Conservation (phyloP, 805 yeast species). For the Lachancea waltii region DNA sequence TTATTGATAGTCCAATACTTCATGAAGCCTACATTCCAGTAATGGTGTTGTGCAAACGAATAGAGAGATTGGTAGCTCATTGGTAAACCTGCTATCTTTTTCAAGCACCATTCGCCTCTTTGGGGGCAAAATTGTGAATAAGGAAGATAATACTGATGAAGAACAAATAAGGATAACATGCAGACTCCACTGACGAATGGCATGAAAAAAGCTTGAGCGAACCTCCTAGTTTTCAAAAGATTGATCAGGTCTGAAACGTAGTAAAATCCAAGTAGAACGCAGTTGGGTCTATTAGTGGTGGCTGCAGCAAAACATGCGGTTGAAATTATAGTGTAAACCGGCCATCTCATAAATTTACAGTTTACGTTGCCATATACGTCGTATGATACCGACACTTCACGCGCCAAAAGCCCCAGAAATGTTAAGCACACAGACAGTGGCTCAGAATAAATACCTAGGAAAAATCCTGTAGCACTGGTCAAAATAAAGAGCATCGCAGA, state of each 20-base stretch:
- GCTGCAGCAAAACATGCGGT: constrained; percentile 45
- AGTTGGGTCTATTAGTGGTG: constrained; percentile 66
- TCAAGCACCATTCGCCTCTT: constrained; percentile 73
- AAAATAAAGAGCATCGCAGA: constrained; percentile 45
- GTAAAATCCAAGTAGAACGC: constrained; percentile 62
- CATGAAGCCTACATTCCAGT: constrained; percentile 83
- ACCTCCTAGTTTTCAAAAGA: constrained; percentile 14
- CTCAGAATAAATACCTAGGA: constrained; percentile 72
- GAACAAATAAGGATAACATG: constrained; percentile 41
- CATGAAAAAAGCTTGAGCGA: constrained; percentile 18
- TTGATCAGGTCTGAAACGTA: constrained; percentile 51
- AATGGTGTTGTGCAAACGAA: constrained; percentile 63
- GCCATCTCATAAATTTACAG: constrained; percentile 13
- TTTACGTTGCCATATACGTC: constrained; percentile 14
- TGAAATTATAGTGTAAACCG: constrained; percentile 18
- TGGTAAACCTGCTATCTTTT: constrained; percentile 24
- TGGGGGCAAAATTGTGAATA: constrained; percentile 59
- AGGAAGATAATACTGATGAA: constrained; percentile 43
- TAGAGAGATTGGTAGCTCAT: constrained; percentile 41
- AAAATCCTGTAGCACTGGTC: constrained; percentile 79
- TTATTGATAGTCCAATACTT: constrained; percentile 78
- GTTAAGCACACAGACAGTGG: constrained; percentile 57
- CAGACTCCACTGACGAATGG: constrained; percentile 52
- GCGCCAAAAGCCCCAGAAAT: constrained; percentile 47
- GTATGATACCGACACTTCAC: constrained; percentile 34